Conservation (phyloP, 768 basidiomycete species). For the Mycena latifolia region DNA sequence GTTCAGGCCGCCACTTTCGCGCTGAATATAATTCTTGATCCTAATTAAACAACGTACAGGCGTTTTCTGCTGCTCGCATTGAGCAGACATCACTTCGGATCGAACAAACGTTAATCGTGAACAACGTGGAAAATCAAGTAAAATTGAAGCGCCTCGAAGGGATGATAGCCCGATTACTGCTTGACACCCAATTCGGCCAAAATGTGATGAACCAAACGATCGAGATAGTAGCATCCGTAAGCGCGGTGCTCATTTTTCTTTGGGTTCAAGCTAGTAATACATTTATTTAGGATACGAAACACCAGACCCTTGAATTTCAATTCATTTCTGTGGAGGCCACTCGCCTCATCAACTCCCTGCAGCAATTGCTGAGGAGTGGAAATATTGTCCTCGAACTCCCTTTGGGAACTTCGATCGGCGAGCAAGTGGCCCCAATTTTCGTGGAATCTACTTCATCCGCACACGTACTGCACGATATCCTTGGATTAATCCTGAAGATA, state of each 20-base stretch:
- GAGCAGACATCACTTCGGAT: conserved; percentile 11
- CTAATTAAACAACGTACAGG: background rate
- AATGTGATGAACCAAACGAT: conserved; percentile 9
- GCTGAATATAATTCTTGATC: background rate
- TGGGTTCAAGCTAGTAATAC: background rate
- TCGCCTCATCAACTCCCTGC: background rate
- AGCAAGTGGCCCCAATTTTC: background rate
- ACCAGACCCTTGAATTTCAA: background rate
- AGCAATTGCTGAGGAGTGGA: background rate
- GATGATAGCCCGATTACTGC: conserved; percentile 10
- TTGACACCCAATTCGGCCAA: conserved; percentile 14
- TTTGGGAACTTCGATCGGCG: background rate
- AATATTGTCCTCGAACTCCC: background rate
- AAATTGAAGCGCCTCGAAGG: conserved; percentile 7
- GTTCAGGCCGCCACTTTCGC: background rate
- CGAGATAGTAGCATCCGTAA: conserved; percentile 2
- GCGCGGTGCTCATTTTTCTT: background rate
- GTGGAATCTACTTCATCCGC: background rate
- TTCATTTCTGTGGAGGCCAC: background rate
- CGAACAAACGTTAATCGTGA: conserved; percentile 12
- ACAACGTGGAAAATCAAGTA: conserved; percentile 12
- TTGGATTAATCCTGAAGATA: background rate
- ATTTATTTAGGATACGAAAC: background rate
- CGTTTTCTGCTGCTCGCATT: conserved; percentile 21
- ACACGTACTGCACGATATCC: background rate